Conservation (phyloP, 495 filamentous ascomycete species). For the Tuber borchii region DNA sequence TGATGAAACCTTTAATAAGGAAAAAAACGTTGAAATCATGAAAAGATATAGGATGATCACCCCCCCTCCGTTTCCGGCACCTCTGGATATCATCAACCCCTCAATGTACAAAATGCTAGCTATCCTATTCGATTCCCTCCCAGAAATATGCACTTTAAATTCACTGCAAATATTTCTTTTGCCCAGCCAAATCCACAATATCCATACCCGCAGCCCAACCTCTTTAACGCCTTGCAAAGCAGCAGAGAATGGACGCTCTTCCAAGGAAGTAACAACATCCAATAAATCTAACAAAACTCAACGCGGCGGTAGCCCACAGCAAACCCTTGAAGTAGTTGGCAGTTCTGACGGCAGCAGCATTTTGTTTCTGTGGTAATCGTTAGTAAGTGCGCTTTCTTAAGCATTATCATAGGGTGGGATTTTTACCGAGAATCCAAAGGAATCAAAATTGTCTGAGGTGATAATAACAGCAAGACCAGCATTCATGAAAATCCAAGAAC, state of each 20-base stretch:
- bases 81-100: background rate
- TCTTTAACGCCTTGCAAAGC: slow-evolving; percentile 73
- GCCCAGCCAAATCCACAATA: background rate
- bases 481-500: slow-evolving; percentile 93
- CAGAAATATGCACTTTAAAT: background rate
- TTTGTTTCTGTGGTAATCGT: slow-evolving; percentile 34
- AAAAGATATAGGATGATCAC: background rate
- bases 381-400: slow-evolving; percentile 42
- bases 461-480: slow-evolving; percentile 78
- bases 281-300: slow-evolving; percentile 79
- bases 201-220: background rate
- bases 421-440: slow-evolving; percentile 80
- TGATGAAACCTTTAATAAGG: background rate
- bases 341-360: slow-evolving; percentile 62
- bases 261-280: slow-evolving; percentile 93
- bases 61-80: background rate
- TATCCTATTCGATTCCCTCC: background rate
- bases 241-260: slow-evolving; percentile 87
- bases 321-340: slow-evolving; percentile 85
- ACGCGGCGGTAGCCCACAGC: slow-evolving; percentile 77
- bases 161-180: background rate
- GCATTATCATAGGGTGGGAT: slow-evolving; percentile 4
- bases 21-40: slow-evolving; percentile 1
- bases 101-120: slow-evolving; percentile 2
- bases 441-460: slow-evolving; percentile 73